These are phyloP conservation scores for Suillus subaureus DNA, from an alignment of 768 basidiomycete species.

Conservation along the genomic window DNA sequence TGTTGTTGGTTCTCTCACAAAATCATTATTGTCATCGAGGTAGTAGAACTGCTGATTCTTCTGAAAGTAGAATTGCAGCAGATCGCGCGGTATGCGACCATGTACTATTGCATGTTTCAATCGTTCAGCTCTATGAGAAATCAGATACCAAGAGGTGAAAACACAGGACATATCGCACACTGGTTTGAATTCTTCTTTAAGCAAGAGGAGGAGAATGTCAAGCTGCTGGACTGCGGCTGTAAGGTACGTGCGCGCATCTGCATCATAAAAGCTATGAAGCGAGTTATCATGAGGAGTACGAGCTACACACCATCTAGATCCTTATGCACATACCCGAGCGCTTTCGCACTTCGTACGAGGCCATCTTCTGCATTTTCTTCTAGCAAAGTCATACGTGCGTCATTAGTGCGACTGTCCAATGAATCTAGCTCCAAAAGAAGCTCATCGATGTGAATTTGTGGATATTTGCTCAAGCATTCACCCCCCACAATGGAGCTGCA, in stretches of 20 bases:
- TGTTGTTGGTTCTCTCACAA: neutral
- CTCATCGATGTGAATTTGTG: neutral
- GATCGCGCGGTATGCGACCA: constrained; percentile 21
- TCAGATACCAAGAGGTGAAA: neutral
- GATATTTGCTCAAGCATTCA: neutral
- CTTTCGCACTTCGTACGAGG: neutral
- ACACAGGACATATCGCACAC: constrained; percentile 11
- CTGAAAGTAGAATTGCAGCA: constrained; percentile 13
- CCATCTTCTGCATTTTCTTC: neutral
- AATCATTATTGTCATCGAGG: neutral
- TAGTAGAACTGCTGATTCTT: constrained; percentile 6
- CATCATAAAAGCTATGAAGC: neutral
- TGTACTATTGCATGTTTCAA: constrained; percentile 6
- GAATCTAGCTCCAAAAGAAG: neutral
- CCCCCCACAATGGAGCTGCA: neutral
- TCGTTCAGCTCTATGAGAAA: neutral
- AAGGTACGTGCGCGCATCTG: constrained; percentile 6
- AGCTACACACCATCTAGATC: neutral
- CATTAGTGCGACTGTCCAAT: neutral
- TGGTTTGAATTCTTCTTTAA: constrained; percentile 20
- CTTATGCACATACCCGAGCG: neutral
- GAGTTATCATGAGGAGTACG: neutral
- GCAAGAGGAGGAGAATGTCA: constrained; percentile 9
- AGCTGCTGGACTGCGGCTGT: constrained; percentile 14
- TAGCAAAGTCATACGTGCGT: neutral